Evolutionary conservation across 106 monocot species (phyloP), one percentile per base, ranked within the genome.

Genomic region (Ottelia alismoides): DNA sequence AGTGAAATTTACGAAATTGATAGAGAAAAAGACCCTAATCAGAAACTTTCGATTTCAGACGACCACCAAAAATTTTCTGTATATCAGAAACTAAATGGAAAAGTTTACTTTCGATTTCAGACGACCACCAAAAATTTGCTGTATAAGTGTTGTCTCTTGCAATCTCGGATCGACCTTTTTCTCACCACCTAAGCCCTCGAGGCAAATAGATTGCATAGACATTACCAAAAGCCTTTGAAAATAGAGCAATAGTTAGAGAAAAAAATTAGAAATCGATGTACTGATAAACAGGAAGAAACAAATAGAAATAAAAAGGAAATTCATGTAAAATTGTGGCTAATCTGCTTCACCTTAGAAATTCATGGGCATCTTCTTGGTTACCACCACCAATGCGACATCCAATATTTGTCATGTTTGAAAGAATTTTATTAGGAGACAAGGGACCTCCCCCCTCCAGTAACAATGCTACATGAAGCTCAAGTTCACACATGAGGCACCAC

Each of bases 311-410:
- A n/a, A n/a, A n/a, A n/a, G n/a, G n/a, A n/a, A n/a, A n/a, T n/a
- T n/a, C n/a, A n/a, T n/a, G n/a, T n/a, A n/a, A n/a, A n/a, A n/a
- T n/a, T n/a, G n/a, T n/a, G n/a, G n/a, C n/a, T n/a, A n/a, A 51
- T 51, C 22, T 24, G 20, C 18, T 2, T 20, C 59, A 88, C 94
- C 94, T 88, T 57, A 94, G 67, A 63, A 94, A 94, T 64, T 94
- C 94, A 62, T 94, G 94, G 45, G 94, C 94, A 74, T 94, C 94
- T 75, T 94, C 94, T 57, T 94, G 94, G 54, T 76, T 84, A 20
- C 94, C 94, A 23, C 84, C 83, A 60, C 94, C 94, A 51, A 88
- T 85, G 23, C 78, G 67, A 56, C 77, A 94, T 16, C 88, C 88
- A 55, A 78, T 78, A 53, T 78, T 86, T 46, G 72, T 75, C 78